Conservation (phyloP, 1,284 basidiomycete genomes). For the Cutaneotrichosporon cyanovorans region DNA sequence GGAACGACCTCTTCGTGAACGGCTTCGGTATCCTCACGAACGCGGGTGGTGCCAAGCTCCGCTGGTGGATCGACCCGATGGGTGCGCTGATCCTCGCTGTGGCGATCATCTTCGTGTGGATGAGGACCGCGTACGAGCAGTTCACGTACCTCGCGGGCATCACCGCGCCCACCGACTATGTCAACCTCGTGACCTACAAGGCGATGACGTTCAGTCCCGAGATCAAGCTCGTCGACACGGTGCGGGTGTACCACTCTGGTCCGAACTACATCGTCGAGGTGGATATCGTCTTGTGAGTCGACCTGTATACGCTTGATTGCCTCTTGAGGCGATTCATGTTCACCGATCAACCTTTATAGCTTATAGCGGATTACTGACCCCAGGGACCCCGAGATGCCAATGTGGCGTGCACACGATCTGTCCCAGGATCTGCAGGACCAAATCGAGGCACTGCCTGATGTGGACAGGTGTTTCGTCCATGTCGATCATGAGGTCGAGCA, state of each 20-base stretch:
- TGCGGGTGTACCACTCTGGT: constrained; percentile 68
- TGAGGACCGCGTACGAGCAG: constrained; percentile 60
- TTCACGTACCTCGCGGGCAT: constrained; percentile 85
- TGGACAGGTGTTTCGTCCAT: constrained; percentile 87
- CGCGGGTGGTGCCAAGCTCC: constrained; percentile 72
- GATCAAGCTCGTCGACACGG: constrained; percentile 80
- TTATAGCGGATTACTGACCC: no score
- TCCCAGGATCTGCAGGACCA: constrained; percentile 89
- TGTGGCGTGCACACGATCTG: constrained; percentile 88
- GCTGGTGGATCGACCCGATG: constrained; percentile 46
- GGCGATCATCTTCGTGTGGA: constrained; percentile 77
- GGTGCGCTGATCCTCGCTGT: constrained; percentile 57
- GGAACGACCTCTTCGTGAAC: constrained; percentile 74
- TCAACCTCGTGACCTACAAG: constrained; percentile 88
- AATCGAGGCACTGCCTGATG: constrained; percentile 82
- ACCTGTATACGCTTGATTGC: no score
- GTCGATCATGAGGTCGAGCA: constrained; percentile 89
- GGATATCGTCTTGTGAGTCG: constrained; percentile 69
- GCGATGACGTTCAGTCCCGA: constrained; percentile 77
- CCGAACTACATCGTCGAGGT: constrained; percentile 88
- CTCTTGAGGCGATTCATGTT: no score
- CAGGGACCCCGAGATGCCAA: constrained; percentile 67
- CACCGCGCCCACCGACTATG: constrained; percentile 81
- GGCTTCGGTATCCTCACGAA: constrained; percentile 75
- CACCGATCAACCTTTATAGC: neutral